Evolutionary conservation across 108 stramenopile species (phyloP).

Genomic region (Conticribra weissflogii): DNA sequence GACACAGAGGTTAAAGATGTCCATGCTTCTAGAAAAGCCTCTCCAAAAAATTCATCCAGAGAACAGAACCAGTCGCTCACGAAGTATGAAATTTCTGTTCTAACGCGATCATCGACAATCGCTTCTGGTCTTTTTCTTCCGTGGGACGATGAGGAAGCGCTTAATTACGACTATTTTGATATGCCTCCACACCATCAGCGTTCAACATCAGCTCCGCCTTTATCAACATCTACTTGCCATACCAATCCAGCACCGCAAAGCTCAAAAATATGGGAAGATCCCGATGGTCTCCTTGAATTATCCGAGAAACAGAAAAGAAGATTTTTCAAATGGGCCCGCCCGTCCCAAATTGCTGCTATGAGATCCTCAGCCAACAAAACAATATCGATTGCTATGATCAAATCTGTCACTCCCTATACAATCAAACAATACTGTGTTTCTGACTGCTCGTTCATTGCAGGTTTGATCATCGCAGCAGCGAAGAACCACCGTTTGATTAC

Average conservation of each 20-base stretch:
- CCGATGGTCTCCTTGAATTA: slow-evolving; percentile 60
- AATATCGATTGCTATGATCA: slow-evolving; percentile 46
- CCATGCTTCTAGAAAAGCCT: slow-evolving; percentile 6
- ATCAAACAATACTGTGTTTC: slow-evolving; percentile 87
- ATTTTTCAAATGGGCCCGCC: slow-evolving; percentile 77
- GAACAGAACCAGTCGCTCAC: slow-evolving; percentile 34
- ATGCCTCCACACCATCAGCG: no score
- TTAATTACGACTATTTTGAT: slow-evolving; percentile 34
- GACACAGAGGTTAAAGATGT: background rate
- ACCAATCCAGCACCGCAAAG: slow-evolving; percentile 4
- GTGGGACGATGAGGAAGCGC: slow-evolving; percentile 76
- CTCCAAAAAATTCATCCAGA: slow-evolving; percentile 12
- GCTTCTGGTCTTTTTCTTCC: slow-evolving; percentile 73
- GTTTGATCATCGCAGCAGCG: slow-evolving; percentile 86
- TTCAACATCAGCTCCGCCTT: no score
- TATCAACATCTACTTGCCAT: no score
- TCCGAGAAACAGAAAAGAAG: slow-evolving; percentile 60
- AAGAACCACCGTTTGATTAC: slow-evolving; percentile 83
- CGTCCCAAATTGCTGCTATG: slow-evolving; percentile 61
- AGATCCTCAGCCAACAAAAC: slow-evolving; percentile 27
- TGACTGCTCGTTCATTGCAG: slow-evolving; percentile 94
- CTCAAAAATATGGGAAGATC: slow-evolving; percentile 50
- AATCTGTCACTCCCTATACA: slow-evolving; percentile 60
- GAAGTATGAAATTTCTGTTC: slow-evolving; percentile 63
- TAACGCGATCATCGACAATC: slow-evolving; percentile 62